These are phyloP conservation scores for Aurantiochytrium sp. DNA, from an alignment of 108 stramenopile genomes.

Conservation along the genomic window DNA sequence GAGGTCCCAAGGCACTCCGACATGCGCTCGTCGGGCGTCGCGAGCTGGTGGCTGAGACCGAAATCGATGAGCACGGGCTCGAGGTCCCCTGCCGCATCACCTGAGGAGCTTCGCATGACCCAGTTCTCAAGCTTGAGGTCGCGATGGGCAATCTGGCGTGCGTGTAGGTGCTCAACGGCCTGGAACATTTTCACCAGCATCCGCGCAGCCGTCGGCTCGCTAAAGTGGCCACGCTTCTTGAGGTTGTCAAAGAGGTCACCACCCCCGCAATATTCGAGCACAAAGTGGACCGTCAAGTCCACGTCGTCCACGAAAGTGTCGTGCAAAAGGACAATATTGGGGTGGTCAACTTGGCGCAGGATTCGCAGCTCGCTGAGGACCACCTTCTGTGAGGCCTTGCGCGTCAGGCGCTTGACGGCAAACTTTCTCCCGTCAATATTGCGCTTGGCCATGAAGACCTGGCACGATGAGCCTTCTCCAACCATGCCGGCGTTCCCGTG, in stretches of 20 bases:
- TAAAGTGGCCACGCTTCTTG: background rate
- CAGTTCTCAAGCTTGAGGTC: conserved; percentile 87
- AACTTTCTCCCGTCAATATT: background rate
- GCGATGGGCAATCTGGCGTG: conserved; percentile 70
- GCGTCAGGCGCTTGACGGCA: background rate
- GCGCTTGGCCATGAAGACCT: background rate
- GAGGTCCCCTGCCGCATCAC: conserved; percentile 72
- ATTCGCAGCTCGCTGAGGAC: conserved; percentile 59
- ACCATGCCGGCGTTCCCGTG: background rate
- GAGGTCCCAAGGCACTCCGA: conserved; percentile 73
- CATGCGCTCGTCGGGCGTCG: background rate
- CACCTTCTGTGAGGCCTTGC: background rate
- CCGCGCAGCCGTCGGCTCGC: background rate
- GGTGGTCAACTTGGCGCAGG: conserved; percentile 82
- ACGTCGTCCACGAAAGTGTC: conserved; percentile 63
- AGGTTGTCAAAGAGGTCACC: conserved; percentile 1
- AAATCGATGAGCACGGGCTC: conserved; percentile 87
- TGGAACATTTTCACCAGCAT: conserved; percentile 73
- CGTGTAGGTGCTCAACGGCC: conserved; percentile 85
- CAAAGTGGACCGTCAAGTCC: conserved; percentile 9
- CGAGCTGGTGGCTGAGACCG: conserved; percentile 66
- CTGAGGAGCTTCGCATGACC: conserved; percentile 53
- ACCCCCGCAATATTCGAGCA: background rate
- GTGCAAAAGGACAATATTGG: conserved; percentile 72
- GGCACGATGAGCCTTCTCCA: background rate